Base-by-base conservation (phyloP, 2,329 filamentous ascomycete species). In the Fusarium coicis region DNA sequence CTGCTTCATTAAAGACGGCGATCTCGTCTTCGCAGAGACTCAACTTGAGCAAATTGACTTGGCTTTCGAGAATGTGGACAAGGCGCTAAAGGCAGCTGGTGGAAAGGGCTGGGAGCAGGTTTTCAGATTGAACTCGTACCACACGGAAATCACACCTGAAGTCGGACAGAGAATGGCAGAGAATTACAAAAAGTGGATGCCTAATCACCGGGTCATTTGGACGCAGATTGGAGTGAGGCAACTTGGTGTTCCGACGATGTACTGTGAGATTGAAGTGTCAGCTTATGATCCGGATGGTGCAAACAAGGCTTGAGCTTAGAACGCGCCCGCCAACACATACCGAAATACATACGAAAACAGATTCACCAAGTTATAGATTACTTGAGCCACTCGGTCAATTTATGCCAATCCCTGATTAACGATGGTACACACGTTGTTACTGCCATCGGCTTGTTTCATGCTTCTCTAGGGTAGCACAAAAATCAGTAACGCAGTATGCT, bases 11-110 rank as follows among this genome's bases (percentile, higher is more conserved):
- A 26, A 68, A 10, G 72, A 72, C 0, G 65, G 66, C 5, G 52
- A 50, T 4, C 36, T 83, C 81, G 54, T 74, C 77, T 78, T 86
- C 50, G 63, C 76, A 60, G 71, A 70, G 6, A 79, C 83, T 14
- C 77, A 85, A 39, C 80, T 82, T 39, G 80, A 79, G 0, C 80
- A 87, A 59, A 84, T 88, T 53, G 84, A 85, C 57, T 80, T 84
- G 67, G 86, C 88, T 0, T 90, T 91, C 72, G 75, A 76, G 1
- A 91, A 90, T 63, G 85, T 90, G 8, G 86, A 91, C 5, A 75
- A 81, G 3, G 80, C 77, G 11, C 78, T 90, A 2, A 84, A 82
- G 54, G 67, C 83, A 5, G 87, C 87, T 0, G 89, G 89, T 4
- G 87, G 87, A 1, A 84, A 87, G 58, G 87, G 86, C 11, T 88